Evolutionary conservation across 495 filamentous ascomycete species (phyloP), one percentile per base, ranked within the genome.

Genomic region (Neurospora sp.): DNA sequence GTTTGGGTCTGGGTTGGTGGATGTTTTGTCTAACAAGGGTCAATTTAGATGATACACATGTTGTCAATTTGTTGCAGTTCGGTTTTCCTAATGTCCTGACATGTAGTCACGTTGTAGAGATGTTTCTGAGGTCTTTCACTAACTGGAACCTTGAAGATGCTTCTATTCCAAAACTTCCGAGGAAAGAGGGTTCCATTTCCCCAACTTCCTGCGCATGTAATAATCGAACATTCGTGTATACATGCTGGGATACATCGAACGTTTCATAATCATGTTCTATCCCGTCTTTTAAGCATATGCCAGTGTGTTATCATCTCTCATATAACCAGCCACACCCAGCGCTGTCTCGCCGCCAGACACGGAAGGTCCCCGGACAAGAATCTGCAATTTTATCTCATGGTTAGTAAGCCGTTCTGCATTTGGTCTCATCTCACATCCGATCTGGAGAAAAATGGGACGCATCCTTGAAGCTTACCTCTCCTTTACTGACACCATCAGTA

Each of bases 281-380:
- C 39, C 42, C 35, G 27, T 12, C 20, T 31, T 37, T 72, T 75
- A 84, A 38, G 77, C 76, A 74, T 85, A 86, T 6, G 86, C 80
- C 72, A 91, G 76, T 31, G 88, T 90, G 72, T 87, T 83, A 75
- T 89, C 87, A 11, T 85, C 81, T 62, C 86, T 81, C 41, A 91
- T 82, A 38, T 76, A 85, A 40, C 88, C 90, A 11, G 83, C 79
- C 27, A 92, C 85, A 2, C 89, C 89, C 23, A 94, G 75, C 3
- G 79, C 78, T 0, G 87, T 87, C 79, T 91, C 88, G 6, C 85
- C 86, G 0, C 89, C 89, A 70, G 88, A 85, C n/a, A 94, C 92
- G 35, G 88, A 86, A 9, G 92, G 88, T 0, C 92, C 92, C 10
- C 81, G 84, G 7, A 91, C 91, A 39, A 89, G 78, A 70, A 94